phyloP scores from a whole-genome alignment of 164 flowering plant genomes.

The Sextonia rubra region DNA sequence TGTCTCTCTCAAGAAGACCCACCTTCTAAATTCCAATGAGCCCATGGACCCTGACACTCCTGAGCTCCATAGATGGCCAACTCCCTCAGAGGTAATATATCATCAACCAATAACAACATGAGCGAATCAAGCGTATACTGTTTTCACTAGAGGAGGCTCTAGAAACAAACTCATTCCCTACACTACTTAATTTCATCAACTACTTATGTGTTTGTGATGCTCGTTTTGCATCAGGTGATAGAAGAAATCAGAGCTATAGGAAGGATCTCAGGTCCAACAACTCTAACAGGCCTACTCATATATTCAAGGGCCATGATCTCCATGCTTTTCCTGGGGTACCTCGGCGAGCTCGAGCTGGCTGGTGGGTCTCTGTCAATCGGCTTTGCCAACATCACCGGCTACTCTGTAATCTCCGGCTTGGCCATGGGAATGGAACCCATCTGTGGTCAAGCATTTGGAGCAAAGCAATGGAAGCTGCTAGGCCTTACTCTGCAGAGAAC shows the following conservation, averaged over 20 bases:
- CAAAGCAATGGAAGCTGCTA: constrained; percentile 66
- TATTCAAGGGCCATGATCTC: constrained; percentile 92
- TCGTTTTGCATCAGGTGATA: constrained; percentile 39
- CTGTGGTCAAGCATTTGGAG: constrained; percentile 92
- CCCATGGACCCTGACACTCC: constrained; percentile 24
- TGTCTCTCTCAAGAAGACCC: constrained; percentile 37
- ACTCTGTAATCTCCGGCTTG: constrained; percentile 84
- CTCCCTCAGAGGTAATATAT: constrained; percentile 67
- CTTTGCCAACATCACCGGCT: constrained; percentile 92
- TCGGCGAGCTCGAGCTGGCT: constrained; percentile 89
- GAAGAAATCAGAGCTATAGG: constrained; percentile 80
- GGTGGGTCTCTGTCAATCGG: constrained; percentile 91
- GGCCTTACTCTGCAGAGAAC: constrained; percentile 80
- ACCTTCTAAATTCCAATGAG: constrained; percentile 29
- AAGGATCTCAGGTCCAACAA: constrained; percentile 79
- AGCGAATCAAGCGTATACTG: background rate
- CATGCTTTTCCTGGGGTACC: constrained; percentile 84
- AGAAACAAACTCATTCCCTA: too few species aligned
- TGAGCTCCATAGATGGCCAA: constrained; percentile 71
- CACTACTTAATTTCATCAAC: background rate
- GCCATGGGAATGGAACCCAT: constrained; percentile 99
- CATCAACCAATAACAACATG: background rate
- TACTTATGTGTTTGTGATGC: background rate
- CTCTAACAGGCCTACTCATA: constrained; percentile 61
- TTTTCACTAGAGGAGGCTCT: background rate